Evolutionary conservation across 768 basidiomycete genomes (phyloP).

Genomic region (Cystobasidiopsis lactophilus): DNA sequence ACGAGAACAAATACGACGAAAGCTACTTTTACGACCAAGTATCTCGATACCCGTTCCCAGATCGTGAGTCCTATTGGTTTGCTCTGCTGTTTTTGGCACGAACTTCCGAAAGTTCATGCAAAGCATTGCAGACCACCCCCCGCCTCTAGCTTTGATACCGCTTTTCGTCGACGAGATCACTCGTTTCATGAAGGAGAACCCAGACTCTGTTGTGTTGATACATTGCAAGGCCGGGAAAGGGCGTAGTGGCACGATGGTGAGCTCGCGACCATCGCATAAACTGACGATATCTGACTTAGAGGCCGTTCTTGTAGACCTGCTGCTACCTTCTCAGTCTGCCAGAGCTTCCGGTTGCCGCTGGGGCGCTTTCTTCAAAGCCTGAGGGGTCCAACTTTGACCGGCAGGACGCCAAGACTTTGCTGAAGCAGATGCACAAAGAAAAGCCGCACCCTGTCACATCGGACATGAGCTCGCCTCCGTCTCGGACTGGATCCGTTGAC

Average conservation of each 20-base stretch:
- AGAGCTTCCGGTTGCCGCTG: not conserved
- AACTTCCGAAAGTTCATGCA: no score
- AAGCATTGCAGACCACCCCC: not conserved
- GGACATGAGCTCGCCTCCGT: not conserved
- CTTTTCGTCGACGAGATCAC: constrained; percentile 1
- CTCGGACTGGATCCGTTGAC: not conserved
- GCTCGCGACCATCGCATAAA: no score
- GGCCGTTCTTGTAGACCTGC: no score
- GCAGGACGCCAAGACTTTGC: not conserved
- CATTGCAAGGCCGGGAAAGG: constrained; percentile 12
- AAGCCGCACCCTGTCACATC: not conserved
- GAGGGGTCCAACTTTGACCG: not conserved
- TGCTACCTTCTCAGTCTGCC: constrained; percentile 9
- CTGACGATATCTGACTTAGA: no score
- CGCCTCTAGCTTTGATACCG: constrained; percentile 7
- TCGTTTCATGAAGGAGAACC: constrained; percentile 3
- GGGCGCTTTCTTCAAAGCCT: not conserved
- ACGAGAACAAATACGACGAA: constrained; percentile 9
- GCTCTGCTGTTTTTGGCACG: not conserved
- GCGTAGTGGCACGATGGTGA: constrained; percentile 8
- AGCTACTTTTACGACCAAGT: constrained; percentile 9
- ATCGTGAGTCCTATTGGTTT: not conserved
- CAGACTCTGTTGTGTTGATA: constrained; percentile 4
- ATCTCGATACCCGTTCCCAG: constrained; percentile 9
- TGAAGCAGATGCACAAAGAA: not conserved